phyloP scores from a whole-genome alignment of 805 yeast genomes.

The Tanozyma kutaoensis region DNA sequence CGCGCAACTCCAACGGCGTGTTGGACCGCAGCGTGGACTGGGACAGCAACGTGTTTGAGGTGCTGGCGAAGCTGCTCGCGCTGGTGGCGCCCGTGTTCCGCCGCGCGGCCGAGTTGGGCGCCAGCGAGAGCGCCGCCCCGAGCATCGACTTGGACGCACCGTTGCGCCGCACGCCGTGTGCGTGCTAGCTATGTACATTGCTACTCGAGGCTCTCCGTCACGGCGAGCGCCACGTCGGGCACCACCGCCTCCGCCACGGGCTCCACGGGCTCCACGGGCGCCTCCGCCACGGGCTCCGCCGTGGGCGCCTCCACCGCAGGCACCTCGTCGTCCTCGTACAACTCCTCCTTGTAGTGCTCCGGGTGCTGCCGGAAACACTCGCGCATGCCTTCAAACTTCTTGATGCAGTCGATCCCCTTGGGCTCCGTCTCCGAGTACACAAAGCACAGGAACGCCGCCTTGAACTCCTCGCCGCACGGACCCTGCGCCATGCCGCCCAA shows the following conservation, averaged over 20 bases:
- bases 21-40: conserved; percentile 9
- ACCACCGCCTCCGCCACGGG: neutral
- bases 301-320: neutral
- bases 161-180: conserved; percentile 1
- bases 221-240: no score
- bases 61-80: no score
- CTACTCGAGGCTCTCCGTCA: conserved; percentile 2
- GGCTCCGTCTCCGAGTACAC: conserved; percentile 91
- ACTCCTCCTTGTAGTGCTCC: conserved; percentile 85
- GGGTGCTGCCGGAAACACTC: conserved; percentile 87
- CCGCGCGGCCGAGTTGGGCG: conserved; percentile 1
- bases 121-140: conserved; percentile 15
- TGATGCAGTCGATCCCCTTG: conserved; percentile 91
- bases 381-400: conserved; percentile 85
- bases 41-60: conserved; percentile 1
- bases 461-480: conserved; percentile 94
- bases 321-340: conserved; percentile 60
- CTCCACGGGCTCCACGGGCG: neutral
- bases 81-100: no score
- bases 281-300: neutral
- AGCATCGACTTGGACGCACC: conserved; percentile 12
- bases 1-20: conserved; percentile 5
- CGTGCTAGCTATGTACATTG: conserved; percentile 1
- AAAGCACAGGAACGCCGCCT: conserved; percentile 89
- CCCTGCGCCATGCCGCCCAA: conserved; percentile 98